These are phyloP conservation scores for Gloeostereum incarnatum DNA, from an alignment of 768 basidiomycete genomes.

Conservation along the genomic window DNA sequence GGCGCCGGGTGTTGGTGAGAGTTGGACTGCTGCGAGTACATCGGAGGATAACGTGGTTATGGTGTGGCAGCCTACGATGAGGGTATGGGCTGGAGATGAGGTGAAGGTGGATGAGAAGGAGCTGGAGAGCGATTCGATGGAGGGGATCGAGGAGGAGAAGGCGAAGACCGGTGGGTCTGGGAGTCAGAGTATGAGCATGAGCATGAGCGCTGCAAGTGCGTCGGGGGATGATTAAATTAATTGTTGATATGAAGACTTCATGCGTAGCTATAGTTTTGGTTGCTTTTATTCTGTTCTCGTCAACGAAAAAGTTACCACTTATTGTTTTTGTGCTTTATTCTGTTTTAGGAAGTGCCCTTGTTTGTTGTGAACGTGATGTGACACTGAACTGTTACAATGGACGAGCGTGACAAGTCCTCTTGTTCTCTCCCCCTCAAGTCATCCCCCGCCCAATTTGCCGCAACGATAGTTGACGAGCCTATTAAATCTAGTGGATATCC, in stretches of 20 bases:
- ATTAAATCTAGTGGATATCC: no score
- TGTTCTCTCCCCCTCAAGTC: no score
- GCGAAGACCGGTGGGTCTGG: slow-evolving; percentile 24
- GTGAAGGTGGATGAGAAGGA: slow-evolving; percentile 80
- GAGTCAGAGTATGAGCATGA: slow-evolving; percentile 58
- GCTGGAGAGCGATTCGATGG: slow-evolving; percentile 73
- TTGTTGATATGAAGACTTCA: slow-evolving; percentile 6
- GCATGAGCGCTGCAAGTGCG: slow-evolving; percentile 42
- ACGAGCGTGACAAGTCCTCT: no score
- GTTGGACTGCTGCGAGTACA: slow-evolving; percentile 80
- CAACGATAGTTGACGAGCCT: no score
- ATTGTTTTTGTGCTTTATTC: not conserved
- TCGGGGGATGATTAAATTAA: slow-evolving; percentile 40
- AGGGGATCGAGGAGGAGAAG: slow-evolving; percentile 53
- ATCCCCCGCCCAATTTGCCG: no score
- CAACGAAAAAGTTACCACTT: not conserved
- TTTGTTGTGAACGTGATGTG: no score
- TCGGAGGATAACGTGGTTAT: slow-evolving; percentile 96
- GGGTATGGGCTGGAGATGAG: slow-evolving; percentile 87
- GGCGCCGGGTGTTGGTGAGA: slow-evolving; percentile 77
- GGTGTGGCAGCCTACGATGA: slow-evolving; percentile 96
- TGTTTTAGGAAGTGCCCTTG: not conserved
- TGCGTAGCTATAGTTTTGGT: not conserved
- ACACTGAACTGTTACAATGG: no score
- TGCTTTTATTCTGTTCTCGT: not conserved